Conservation (phyloP, 805 yeast genomes). For the Ogataea siamensis region DNA sequence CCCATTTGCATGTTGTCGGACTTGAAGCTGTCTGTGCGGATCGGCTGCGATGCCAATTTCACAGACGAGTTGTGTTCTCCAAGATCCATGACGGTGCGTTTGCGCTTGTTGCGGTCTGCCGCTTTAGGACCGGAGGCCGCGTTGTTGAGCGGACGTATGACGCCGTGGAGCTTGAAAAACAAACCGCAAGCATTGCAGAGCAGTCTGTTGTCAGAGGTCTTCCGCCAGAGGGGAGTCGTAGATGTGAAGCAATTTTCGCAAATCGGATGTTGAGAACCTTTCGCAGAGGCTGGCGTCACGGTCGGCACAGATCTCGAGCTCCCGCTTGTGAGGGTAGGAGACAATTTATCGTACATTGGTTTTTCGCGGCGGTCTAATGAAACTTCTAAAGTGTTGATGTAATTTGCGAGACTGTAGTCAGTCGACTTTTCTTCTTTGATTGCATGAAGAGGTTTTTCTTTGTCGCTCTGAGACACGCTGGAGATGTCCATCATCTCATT, state of each 20-base stretch:
- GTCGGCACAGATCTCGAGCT: conserved; percentile 12
- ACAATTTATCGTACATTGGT: conserved; percentile 9
- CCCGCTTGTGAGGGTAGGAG: conserved; percentile 18
- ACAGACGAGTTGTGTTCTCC: conserved; percentile 4
- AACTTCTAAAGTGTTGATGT: conserved; percentile 35
- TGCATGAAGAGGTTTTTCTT: conserved; percentile 1
- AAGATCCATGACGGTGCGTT: conserved; percentile 5
- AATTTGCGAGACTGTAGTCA: conserved; percentile 29
- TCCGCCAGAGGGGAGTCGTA: conserved; percentile 92
- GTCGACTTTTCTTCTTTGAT: conserved; percentile 6
- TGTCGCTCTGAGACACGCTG: conserved; percentile 19
- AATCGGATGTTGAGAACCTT: conserved; percentile 32
- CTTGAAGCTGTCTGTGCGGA: conserved; percentile 12
- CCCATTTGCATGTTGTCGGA: conserved; percentile 32
- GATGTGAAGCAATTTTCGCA: conserved; percentile 90
- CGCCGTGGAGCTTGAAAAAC: conserved; percentile 83
- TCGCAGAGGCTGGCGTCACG: conserved; percentile 11
- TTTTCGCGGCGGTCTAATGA: conserved; percentile 29
- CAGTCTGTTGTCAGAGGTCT: conserved; percentile 75
- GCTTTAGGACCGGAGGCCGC: conserved; percentile 10
- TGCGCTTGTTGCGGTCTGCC: conserved; percentile 17
- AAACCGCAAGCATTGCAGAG: conserved; percentile 93
- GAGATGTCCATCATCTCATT: conserved; percentile 29
- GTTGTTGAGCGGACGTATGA: conserved; percentile 32
- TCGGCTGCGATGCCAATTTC: conserved; percentile 5